A percentile compares a stretch with the other conserved stretches of the same genome.
These are phyloP conservation scores for Heracleum sosnowskyi DNA, from an alignment of 129 eudicot species.

Conservation along the genomic window DNA sequence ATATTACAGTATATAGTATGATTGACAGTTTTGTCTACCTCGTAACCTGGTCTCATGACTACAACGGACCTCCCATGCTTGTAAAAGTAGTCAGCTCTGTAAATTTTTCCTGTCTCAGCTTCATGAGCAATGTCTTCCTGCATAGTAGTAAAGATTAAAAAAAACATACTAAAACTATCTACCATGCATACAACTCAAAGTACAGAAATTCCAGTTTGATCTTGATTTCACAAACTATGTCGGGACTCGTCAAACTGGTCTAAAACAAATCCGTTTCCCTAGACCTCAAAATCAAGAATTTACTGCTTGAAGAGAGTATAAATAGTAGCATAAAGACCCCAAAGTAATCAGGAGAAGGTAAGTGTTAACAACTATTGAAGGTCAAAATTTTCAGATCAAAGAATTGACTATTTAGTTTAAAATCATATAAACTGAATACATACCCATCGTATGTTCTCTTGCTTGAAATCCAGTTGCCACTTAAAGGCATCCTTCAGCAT, in stretches of 20 bases:
- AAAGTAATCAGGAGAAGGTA: neutral
- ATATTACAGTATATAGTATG: neutral
- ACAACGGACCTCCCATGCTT: slow-evolving; percentile 26
- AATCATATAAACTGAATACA: neutral
- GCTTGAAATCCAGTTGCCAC: slow-evolving; percentile 30
- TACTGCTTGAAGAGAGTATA: neutral
- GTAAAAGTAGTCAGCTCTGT: slow-evolving; percentile 25
- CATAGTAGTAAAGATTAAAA: neutral
- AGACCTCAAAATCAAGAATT: neutral
- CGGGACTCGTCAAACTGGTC: neutral
- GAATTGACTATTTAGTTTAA: neutral
- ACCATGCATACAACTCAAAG: neutral
- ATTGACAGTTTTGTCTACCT: slow-evolving; percentile 17
- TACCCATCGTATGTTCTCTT: slow-evolving; percentile 35
- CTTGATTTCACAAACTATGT: neutral
- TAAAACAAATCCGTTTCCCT: neutral
- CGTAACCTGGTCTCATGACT: slow-evolving; percentile 29
- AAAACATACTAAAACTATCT: neutral
- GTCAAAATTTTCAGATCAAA: neutral
- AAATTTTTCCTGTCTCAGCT: slow-evolving; percentile 27
- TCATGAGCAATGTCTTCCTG: slow-evolving; percentile 36
- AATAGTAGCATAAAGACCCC: neutral
- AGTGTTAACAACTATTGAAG: neutral
- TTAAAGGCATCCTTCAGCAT: slow-evolving; percentile 28
- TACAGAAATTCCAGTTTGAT: neutral